Evolutionary conservation across 805 yeast species (phyloP), one percentile per base, ranked within the genome.

Genomic region (Vanderwaltozyma verrucispora): DNA sequence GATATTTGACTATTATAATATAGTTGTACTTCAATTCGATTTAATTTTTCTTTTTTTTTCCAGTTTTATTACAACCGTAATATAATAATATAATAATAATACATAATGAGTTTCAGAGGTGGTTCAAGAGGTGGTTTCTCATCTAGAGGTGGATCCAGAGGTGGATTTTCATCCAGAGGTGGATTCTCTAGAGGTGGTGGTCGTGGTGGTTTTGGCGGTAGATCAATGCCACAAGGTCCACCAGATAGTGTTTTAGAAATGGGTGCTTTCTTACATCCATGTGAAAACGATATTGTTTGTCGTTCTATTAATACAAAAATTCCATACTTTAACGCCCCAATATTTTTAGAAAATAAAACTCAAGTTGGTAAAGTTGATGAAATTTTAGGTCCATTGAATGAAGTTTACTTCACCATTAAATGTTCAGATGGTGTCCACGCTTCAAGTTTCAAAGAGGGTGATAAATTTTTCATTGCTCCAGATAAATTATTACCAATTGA

Each of bases 271-370:
- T 50, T 85, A 60, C 95, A 88, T 60, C 72, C 92, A 12, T 87
- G 96, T 63, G 99, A 92, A 65, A 96, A 95, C 41, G 98, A 92
- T 58, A 83, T 92, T 58, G 95, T 92, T 40, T 92, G 97, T 69
- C 84, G 88, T 56, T 87, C 96, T 34, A 83, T 84, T 54, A 92
- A 92, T 62, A 77, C 86, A 40, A 89, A 89, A 69, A 72, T 92
- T 50, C 98, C 99, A 55, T 92, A 89, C 64, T 92, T 92, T 75
- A 92, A 92, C 67, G 99, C 99, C 20, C 98, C 98, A 60, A 88
- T 92, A 53, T 92, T 81, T 63, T 73, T 92, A 51, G 97, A 92
- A 62, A 89, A 92, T 72, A 92, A 92, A 65, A 81, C 95, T 19
- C 92, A 82, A 59, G 79, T 92, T 33, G 99, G 99, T 54, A 92